phyloP scores from a whole-genome alignment of 2,329 filamentous ascomycete species.

The Sphaceloma murrayae region DNA sequence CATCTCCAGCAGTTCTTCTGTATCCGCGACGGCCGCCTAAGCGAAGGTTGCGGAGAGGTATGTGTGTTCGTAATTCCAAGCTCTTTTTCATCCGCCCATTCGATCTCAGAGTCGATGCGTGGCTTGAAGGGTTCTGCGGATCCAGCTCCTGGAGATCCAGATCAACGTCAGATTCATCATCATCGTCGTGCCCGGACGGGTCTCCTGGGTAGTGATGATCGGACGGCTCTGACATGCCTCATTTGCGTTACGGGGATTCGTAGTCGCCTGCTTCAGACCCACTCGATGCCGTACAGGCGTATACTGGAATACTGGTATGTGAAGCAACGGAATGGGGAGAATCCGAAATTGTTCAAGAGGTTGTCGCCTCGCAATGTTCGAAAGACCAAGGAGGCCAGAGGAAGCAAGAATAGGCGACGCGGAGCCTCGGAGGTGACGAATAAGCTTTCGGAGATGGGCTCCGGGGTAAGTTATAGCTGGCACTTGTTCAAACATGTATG shows the following conservation, averaged over 20 bases:
- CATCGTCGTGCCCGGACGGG: conserved; percentile 19
- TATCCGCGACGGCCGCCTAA: conserved; percentile 35
- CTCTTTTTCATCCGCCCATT: conserved; percentile 26
- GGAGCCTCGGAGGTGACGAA: too few relatives aligned
- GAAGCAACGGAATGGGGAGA: too few relatives aligned
- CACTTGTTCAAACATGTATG: too few relatives aligned
- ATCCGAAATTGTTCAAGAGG: too few relatives aligned
- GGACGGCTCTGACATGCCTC: conserved; percentile 39
- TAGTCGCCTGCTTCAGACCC: conserved; percentile 13
- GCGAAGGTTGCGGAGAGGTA: conserved; percentile 58
- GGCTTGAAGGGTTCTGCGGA: conserved; percentile 37
- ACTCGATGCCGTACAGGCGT: conserved; percentile 8
- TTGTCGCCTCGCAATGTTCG: too few relatives aligned
- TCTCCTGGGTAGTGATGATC: conserved; percentile 33
- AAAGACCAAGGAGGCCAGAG: too few relatives aligned
- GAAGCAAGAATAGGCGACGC: too few relatives aligned
- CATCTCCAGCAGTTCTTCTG: conserved; percentile 30
- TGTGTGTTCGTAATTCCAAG: conserved; percentile 43
- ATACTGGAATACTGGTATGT: background rate
- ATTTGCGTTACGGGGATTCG: conserved; percentile 21
- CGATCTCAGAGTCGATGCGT: conserved; percentile 24
- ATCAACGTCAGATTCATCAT: conserved; percentile 61
- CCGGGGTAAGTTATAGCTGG: too few relatives aligned
- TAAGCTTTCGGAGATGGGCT: too few relatives aligned
- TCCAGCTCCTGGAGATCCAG: conserved; percentile 74